phyloP scores from a whole-genome alignment of 129 eudicot species.

The Kitagawia praeruptora region DNA sequence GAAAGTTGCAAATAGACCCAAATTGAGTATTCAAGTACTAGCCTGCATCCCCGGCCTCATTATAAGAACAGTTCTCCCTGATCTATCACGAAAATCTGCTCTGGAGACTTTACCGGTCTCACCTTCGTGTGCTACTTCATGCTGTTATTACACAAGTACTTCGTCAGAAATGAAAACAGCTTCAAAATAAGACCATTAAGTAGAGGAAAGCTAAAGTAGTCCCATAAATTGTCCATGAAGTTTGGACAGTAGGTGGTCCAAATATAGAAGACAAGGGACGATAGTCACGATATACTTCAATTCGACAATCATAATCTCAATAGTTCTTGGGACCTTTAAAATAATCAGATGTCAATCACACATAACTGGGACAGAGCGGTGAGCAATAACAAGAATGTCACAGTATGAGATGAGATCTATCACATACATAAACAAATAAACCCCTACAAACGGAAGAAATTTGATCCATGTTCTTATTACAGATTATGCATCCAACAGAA shows the following conservation, averaged over 20 bases:
- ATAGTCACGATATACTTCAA: no score
- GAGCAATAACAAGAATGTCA: not conserved
- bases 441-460: not conserved
- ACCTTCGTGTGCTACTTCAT: constrained; percentile 83
- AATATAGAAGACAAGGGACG: not conserved
- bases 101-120: constrained; percentile 77
- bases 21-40: constrained; percentile 10
- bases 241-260: not conserved
- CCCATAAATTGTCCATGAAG: not conserved
- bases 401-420: not conserved
- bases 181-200: not conserved
- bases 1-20: not conserved
- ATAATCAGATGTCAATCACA: not conserved
- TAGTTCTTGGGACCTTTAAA: not conserved
- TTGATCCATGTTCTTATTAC: not conserved
- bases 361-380: not conserved
- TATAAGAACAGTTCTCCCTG: constrained; percentile 69
- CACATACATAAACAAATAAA: not conserved
- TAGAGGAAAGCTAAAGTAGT: not conserved
- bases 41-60: constrained; percentile 95
- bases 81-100: constrained; percentile 69
- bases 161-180: not conserved
- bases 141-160: constrained; percentile 24
- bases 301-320: not conserved
- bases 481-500: not conserved